Conservation (phyloP, 228 moss, liverwort and hornwort genomes). For the Sphagnum fallax region DNA sequence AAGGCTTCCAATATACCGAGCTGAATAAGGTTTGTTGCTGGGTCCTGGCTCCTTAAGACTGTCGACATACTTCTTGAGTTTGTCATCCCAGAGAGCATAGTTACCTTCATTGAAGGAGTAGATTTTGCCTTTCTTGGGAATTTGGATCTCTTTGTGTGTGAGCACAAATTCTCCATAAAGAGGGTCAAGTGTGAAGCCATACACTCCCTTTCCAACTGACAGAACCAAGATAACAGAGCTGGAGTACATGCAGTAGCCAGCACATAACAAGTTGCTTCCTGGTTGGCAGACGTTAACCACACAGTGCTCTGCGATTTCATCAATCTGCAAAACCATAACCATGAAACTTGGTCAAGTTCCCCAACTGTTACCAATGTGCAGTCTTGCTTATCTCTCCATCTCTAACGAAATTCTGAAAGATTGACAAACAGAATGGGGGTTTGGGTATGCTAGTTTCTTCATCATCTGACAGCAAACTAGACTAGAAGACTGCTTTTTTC, state of each 20-base stretch:
- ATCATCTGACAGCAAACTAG: too few relatives aligned
- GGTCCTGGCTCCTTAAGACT: conserved; percentile 72
- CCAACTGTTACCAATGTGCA: too few relatives aligned
- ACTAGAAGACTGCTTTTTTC: too few relatives aligned
- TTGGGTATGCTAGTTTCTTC: too few relatives aligned
- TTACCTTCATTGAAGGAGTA: conserved; percentile 97
- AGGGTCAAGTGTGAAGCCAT: conserved; percentile 87
- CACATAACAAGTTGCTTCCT: conserved; percentile 79
- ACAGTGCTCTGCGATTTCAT: conserved; percentile 60
- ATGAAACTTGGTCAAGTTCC: too few relatives aligned
- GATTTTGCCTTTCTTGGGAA: conserved; percentile 73
- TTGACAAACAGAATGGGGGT: too few relatives aligned
- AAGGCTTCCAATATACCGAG: conserved; percentile 92
- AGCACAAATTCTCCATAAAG: conserved; percentile 93
- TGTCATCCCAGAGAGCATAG: conserved; percentile 87
- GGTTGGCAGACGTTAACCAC: conserved; percentile 91
- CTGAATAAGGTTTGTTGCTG: conserved; percentile 79
- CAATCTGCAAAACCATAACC: conserved; percentile 53
- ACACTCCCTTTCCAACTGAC: conserved; percentile 86
- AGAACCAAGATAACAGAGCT: conserved; percentile 91
- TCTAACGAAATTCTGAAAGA: too few relatives aligned
- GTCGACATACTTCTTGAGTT: conserved; percentile 77
- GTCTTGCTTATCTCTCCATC: too few relatives aligned
- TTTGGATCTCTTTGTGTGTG: conserved; percentile 65
- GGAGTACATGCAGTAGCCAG: conserved; percentile 97